Evolutionary conservation across 2,329 filamentous ascomycete genomes (phyloP), one percentile per base, ranked within the genome.

Genomic region (Tolypocladium endophyticum): DNA sequence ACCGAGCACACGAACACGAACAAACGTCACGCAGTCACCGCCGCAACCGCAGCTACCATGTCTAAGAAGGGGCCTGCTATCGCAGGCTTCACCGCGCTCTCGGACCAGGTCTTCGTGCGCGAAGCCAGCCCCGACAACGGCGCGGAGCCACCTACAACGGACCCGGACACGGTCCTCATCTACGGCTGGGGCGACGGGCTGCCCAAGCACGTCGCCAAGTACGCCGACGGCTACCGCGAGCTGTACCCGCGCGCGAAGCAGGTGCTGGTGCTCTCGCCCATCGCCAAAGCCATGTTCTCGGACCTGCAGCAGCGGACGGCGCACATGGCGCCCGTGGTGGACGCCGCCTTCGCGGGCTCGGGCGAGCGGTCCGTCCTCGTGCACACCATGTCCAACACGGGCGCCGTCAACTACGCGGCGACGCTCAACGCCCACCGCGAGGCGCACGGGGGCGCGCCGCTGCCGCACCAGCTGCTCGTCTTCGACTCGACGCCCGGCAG

Each of bases 301-400:
- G 70, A 70, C 54, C 73, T 81, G 14, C 68, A 76, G 14, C 70
- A 71, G 38, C 77, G 81, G 52, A 73, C 77, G 7, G 64, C 71
- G 6, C 71, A 72, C 61, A 79, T 85, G 75, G 64, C 73, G 43
- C 78, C 76, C 14, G 70, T 81, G 41, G 63, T 81, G 39, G 70
- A 78, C 55, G 71, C 71, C 38, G 66, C 74, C 23, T 76, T 75
- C 56, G 57, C 55, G 60, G 4, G 62, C 60, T 16, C 63, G 55
- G 65, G 64, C 28, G 18, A 12, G 61, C 69, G 55, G 70, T 61
- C 64, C 6, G 70, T 85, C 16, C 69, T 84, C 23, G 67, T 81
- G 1, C 82, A 85, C 59, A 71, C 73, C 63, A 82, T 85, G 76
- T 85, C 81, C 61, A 85, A 84, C 67, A 83, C 81, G 0, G 83